Evolutionary conservation across 2,329 filamentous ascomycete genomes (phyloP).

Genomic region (Paradendryphiella salina): DNA sequence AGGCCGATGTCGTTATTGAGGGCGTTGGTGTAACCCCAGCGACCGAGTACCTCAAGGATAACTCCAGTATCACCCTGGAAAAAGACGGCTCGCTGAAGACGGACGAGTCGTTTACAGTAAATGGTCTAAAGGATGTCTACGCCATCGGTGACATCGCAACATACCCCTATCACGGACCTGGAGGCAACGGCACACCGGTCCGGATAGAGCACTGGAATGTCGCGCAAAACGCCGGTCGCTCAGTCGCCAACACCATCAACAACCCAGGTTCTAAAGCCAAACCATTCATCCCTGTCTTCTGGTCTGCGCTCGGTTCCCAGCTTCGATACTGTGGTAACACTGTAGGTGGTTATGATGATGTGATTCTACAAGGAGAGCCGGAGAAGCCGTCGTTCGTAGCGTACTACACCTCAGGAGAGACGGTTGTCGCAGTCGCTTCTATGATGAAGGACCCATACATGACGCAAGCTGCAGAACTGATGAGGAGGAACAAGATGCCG

Average conservation of each 20-base stretch:
- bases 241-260: slow-evolving; percentile 76
- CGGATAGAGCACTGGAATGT: slow-evolving; percentile 99
- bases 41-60: slow-evolving; percentile 78
- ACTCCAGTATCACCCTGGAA: slow-evolving; percentile 69
- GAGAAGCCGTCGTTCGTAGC: slow-evolving; percentile 78
- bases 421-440: slow-evolving; percentile 83
- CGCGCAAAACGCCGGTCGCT: slow-evolving; percentile 86
- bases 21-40: slow-evolving; percentile 87
- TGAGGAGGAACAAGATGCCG: slow-evolving; percentile 81
- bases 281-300: slow-evolving; percentile 91
- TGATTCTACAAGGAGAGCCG: slow-evolving; percentile 75
- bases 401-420: slow-evolving; percentile 85
- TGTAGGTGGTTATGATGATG: slow-evolving; percentile 77
- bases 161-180: slow-evolving; percentile 91
- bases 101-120: slow-evolving; percentile 76
- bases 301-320: slow-evolving; percentile 89
- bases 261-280: slow-evolving; percentile 64
- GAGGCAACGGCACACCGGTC: slow-evolving; percentile 70
- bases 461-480: slow-evolving; percentile 76
- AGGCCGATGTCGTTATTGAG: slow-evolving; percentile 87
- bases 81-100: slow-evolving; percentile 84
- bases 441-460: slow-evolving; percentile 84
- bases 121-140: slow-evolving; percentile 79
- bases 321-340: slow-evolving; percentile 93
- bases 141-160: slow-evolving; percentile 95